Conservation (phyloP, 345 rosid genomes). For the Limnanthes douglasii region DNA sequence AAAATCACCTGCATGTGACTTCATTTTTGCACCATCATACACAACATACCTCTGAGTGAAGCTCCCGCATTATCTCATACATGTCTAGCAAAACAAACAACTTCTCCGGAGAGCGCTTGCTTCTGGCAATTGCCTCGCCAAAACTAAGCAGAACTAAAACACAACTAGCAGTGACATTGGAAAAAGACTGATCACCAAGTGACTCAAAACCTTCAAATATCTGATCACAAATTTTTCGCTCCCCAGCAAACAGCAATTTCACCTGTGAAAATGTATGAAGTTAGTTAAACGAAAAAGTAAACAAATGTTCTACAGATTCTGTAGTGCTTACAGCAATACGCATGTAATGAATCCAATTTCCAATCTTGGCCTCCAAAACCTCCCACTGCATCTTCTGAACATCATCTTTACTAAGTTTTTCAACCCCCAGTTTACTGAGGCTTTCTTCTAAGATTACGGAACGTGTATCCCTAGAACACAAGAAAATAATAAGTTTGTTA, state of each 20-base stretch:
- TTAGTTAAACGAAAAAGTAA: constrained; percentile 3
- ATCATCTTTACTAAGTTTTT: constrained; percentile 91
- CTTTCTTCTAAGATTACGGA: constrained; percentile 77
- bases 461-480: constrained; percentile 60
- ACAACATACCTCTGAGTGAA: constrained; percentile 73
- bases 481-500: too few relatives aligned
- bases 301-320: background rate
- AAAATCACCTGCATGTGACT: constrained; percentile 1
- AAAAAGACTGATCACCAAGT: constrained; percentile 84
- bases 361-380: constrained; percentile 93
- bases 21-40: background rate
- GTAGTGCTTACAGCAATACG: constrained; percentile 78
- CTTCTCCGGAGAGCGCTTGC: constrained; percentile 98
- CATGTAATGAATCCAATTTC: constrained; percentile 97
- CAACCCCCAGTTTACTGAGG: constrained; percentile 81
- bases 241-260: constrained; percentile 88
- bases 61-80: constrained; percentile 98
- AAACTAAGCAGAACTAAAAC: constrained; percentile 94
- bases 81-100: constrained; percentile 94
- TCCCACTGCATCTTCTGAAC: constrained; percentile 99
- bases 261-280: constrained; percentile 34
- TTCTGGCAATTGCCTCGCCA: constrained; percentile 94
- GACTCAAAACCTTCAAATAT: constrained; percentile 81
- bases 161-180: constrained; percentile 67
- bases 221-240: constrained; percentile 84